These are phyloP conservation scores for Venturia effusa DNA, from an alignment of 2,329 filamentous ascomycete genomes.

Conservation along the genomic window DNA sequence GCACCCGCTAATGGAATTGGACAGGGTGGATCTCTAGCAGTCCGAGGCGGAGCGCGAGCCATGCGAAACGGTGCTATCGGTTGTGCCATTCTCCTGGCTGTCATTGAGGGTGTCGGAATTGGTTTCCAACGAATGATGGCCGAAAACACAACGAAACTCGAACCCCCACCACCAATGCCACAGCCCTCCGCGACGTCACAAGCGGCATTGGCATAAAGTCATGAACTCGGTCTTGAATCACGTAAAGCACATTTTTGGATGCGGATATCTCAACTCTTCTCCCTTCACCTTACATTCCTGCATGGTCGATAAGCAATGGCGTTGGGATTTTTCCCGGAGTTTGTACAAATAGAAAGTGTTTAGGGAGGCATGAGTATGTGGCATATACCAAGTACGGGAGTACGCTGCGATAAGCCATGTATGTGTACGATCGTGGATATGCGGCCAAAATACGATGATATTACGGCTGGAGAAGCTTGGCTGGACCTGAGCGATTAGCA, in stretches of 20 bases:
- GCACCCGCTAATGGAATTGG: not conserved
- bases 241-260: not conserved
- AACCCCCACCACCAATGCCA: conserved; percentile 32
- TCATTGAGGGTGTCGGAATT: conserved; percentile 96
- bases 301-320: conserved; percentile 7
- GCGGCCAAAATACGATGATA: not conserved
- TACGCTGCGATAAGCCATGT: not conserved
- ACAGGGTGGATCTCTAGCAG: conserved; percentile 62
- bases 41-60: conserved; percentile 83
- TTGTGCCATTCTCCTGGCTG: conserved; percentile 84
- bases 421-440: not conserved
- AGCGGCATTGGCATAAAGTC: conserved; percentile 4
- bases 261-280: conserved; percentile 8
- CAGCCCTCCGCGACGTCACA: not conserved
- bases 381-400: not conserved
- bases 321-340: not conserved
- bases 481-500: not conserved
- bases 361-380: not conserved
- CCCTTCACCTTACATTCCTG: not conserved
- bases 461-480: not conserved
- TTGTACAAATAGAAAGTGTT: not conserved
- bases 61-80: conserved; percentile 94
- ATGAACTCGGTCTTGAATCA: not conserved
- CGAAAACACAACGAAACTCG: conserved; percentile 71
- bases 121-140: conserved; percentile 92